Percentiles rank a stretch among this genome's conserved stretches.
Conservation (phyloP, 2,329 filamentous ascomycete species). For the Colletotrichum limetticola region DNA sequence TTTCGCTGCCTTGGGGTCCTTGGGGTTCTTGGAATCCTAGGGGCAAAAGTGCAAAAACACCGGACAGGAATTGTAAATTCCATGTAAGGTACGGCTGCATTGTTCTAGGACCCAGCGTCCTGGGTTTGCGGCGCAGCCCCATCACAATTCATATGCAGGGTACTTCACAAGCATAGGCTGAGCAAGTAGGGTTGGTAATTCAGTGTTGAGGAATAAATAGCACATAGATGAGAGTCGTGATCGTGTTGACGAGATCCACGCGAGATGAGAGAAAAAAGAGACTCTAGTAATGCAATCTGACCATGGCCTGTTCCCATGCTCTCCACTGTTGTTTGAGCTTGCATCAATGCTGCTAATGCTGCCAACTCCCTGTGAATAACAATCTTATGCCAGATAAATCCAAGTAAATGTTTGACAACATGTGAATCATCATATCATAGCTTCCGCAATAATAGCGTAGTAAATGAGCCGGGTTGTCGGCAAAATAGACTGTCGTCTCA, state of each 20-base stretch:
- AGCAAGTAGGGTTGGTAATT: background rate
- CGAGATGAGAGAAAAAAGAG: background rate
- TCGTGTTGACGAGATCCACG: background rate
- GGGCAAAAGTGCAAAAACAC: background rate
- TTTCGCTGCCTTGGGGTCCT: background rate
- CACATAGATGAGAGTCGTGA: background rate
- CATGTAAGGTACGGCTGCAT: slow-evolving; percentile 14
- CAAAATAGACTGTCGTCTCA: slow-evolving; percentile 7
- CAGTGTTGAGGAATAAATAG: background rate
- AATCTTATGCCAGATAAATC: background rate
- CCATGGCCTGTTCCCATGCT: slow-evolving; percentile 16
- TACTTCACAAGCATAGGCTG: background rate
- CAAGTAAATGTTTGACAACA: background rate
- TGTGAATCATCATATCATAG: background rate
- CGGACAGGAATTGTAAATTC: background rate
- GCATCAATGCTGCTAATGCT: background rate
- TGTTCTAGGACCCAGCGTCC: background rate
- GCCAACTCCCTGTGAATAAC: background rate
- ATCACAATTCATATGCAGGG: background rate
- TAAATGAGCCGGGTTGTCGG: background rate
- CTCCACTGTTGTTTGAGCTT: background rate
- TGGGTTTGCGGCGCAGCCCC: background rate
- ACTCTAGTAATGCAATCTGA: slow-evolving; percentile 5
- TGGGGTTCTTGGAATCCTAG: too few relatives aligned
- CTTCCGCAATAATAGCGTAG: background rate